These are phyloP conservation scores for Filobasidium uniguttulatum DNA, from an alignment of 1,284 basidiomycete species.

Conservation along the genomic window DNA sequence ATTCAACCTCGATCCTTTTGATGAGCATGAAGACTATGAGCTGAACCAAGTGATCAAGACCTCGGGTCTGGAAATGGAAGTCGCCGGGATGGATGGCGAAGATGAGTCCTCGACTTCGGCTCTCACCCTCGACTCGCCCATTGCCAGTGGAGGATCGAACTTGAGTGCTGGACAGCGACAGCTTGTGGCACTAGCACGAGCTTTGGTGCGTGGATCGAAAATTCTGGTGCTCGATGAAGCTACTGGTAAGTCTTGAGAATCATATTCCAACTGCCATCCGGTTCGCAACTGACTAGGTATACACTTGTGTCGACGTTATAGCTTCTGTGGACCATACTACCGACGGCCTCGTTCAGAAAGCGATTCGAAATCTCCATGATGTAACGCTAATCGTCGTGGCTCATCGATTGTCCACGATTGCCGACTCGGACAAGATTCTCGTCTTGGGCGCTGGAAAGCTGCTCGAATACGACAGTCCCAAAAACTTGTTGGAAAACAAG, in stretches of 20 bases:
- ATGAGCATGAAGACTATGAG: constrained; percentile 52
- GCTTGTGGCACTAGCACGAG: constrained; percentile 45
- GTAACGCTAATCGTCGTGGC: constrained; percentile 38
- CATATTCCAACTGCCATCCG: neutral
- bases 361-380: constrained; percentile 38
- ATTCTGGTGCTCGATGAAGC: constrained; percentile 45
- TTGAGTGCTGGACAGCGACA: constrained; percentile 44
- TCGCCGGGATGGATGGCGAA: constrained; percentile 16
- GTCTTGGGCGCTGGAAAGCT: constrained; percentile 43
- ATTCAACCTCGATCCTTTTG: constrained; percentile 63
- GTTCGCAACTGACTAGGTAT: constrained; percentile 31
- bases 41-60: constrained; percentile 42
- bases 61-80: constrained; percentile 22
- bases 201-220: constrained; percentile 42
- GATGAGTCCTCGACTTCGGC: constrained; percentile 17
- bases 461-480: constrained; percentile 46
- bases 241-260: constrained; percentile 20
- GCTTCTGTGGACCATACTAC: constrained; percentile 38
- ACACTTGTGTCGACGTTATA: constrained; percentile 19
- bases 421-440: constrained; percentile 43
- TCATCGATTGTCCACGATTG: constrained; percentile 41
- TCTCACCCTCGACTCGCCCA: constrained; percentile 33
- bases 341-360: constrained; percentile 40
- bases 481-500: constrained; percentile 44
- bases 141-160: constrained; percentile 22